Conservation (phyloP, 495 filamentous ascomycete genomes). For the Platismatia glauca region DNA sequence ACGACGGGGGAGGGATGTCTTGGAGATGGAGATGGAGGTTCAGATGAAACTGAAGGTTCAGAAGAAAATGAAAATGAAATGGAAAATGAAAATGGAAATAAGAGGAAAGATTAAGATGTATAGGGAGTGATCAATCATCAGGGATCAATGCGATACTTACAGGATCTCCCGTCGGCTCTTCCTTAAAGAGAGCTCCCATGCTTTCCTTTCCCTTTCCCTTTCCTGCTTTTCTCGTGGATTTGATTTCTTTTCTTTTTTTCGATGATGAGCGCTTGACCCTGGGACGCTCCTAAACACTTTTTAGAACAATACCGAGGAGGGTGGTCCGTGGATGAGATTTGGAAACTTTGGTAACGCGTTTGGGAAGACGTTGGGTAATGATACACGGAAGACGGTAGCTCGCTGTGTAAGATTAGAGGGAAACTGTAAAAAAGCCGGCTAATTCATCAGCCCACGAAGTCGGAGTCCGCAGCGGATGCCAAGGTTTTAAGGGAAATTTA, state of each 20-base stretch:
- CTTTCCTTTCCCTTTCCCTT: not conserved
- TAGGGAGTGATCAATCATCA: not conserved
- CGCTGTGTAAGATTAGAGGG: not conserved
- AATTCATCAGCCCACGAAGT: too few species aligned
- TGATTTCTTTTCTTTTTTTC: not conserved
- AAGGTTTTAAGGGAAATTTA: not conserved
- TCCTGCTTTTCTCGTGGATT: not conserved
- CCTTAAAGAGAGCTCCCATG: constrained; percentile 18
- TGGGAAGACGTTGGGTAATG: not conserved
- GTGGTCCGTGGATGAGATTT: not conserved
- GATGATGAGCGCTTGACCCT: not conserved
- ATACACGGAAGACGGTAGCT: not conserved
- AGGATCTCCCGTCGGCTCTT: constrained; percentile 23
- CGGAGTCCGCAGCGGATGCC: not conserved
- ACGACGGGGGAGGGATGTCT: not conserved
- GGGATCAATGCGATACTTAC: constrained; percentile 17
- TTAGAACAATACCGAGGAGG: not conserved
- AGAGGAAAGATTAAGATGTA: not conserved
- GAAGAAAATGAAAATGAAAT: not conserved
- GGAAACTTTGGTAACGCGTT: not conserved
- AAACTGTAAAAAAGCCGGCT: too few species aligned
- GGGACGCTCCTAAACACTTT: not conserved
- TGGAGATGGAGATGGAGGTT: not conserved
- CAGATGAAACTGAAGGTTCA: not conserved
- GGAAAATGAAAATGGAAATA: not conserved